phyloP scores from a whole-genome alignment of 2,329 filamentous ascomycete species.

The Epichloe sibirici region DNA sequence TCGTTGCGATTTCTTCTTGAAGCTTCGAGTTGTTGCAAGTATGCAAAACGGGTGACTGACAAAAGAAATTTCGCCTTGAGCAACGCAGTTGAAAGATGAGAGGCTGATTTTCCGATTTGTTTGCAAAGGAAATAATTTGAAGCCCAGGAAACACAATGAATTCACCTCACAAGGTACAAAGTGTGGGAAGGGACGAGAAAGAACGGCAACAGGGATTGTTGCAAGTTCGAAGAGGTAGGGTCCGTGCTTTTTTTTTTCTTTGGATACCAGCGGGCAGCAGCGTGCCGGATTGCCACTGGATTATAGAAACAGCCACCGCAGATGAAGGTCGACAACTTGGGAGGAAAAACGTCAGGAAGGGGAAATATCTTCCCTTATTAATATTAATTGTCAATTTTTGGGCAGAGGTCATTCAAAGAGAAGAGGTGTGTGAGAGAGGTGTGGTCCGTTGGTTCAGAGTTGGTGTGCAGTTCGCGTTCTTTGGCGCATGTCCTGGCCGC shows the following conservation, averaged over 20 bases:
- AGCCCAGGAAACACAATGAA: no score
- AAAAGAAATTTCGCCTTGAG: neutral
- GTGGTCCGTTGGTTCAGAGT: neutral
- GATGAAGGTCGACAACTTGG: neutral
- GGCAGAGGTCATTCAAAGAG: neutral
- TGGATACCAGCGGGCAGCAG: neutral
- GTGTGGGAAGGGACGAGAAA: no score
- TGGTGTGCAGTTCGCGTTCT: neutral
- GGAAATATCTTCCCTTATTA: neutral
- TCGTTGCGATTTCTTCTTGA: no score
- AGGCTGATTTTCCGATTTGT: neutral
- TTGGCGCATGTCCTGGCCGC: neutral
- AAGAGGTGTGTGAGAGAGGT: neutral
- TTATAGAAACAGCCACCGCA: neutral
- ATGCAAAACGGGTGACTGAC: neutral
- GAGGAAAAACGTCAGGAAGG: neutral
- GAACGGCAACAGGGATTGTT: neutral
- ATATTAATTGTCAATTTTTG: neutral
- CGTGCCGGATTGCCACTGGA: neutral
- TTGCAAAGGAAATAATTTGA: neutral
- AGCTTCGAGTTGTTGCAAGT: neutral
- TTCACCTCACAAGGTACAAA: no score
- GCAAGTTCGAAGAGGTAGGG: neutral
- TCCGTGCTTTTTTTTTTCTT: neutral
- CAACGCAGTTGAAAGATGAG: neutral